Evolutionary conservation across 2,329 filamentous ascomycete species (phyloP).

Genomic region (Botryotinia narcissicola): DNA sequence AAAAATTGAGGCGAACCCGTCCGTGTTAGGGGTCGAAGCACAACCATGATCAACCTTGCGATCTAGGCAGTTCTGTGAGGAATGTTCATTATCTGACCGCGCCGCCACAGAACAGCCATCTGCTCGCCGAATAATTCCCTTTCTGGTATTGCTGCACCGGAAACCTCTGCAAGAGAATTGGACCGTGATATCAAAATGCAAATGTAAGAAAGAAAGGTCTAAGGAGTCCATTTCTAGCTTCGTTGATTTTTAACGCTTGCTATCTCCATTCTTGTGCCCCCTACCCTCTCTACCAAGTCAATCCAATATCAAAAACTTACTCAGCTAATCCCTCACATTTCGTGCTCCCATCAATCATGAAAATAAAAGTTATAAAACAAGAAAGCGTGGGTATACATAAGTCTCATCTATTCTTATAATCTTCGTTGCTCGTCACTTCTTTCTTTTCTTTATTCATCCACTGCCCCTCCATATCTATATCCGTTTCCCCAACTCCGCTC

Average conservation of each 20-base stretch:
- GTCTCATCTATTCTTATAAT: conserved; percentile 21
- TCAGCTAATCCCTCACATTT: neutral
- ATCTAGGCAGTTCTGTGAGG: neutral
- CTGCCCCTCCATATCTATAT: conserved; percentile 15
- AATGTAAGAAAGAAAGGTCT: neutral
- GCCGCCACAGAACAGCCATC: neutral
- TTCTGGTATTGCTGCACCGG: neutral
- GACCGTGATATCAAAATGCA: neutral
- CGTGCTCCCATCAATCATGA: conserved; percentile 7
- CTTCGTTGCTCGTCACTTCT: conserved; percentile 14
- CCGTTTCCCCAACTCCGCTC: neutral
- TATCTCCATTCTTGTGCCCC: neutral
- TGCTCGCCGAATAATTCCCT: neutral
- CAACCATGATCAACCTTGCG: neutral
- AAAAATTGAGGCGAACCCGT: neutral
- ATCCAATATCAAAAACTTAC: conserved; percentile 2
- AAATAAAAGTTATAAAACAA: conserved; percentile 3
- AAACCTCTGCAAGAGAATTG: neutral
- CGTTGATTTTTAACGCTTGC: neutral
- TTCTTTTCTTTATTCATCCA: conserved; percentile 19
- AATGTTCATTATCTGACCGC: neutral
- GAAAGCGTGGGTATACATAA: conserved; percentile 21
- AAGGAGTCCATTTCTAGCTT: conserved; percentile 2
- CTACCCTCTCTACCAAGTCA: neutral
- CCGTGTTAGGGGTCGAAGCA: neutral